phyloP scores from a whole-genome alignment of 2,329 filamentous ascomycete species.

The Aspergillus fischeri region DNA sequence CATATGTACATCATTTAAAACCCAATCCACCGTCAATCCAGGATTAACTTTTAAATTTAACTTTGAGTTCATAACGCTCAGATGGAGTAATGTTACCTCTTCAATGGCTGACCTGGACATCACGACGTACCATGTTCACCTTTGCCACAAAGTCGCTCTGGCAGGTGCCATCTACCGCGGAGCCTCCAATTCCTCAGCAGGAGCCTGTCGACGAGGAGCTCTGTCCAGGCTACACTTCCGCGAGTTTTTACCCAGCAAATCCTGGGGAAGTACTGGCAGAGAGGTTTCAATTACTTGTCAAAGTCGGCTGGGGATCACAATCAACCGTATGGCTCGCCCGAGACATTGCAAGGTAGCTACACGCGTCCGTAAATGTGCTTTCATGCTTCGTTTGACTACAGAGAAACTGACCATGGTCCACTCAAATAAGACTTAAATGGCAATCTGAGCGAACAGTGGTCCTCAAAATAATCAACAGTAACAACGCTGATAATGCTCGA shows the following conservation, averaged over 20 bases:
- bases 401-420: background rate
- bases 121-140: conserved; percentile 12
- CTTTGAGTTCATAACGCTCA: background rate
- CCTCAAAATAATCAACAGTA: conserved; percentile 27
- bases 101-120: conserved; percentile 5
- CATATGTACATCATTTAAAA: no score
- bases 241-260: conserved; percentile 37
- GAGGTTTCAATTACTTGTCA: conserved; percentile 35
- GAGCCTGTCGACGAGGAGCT: conserved; percentile 37
- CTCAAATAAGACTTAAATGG: conserved; percentile 4
- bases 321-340: conserved; percentile 45
- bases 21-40: no score
- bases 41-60: no score
- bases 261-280: conserved; percentile 35
- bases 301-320: conserved; percentile 40
- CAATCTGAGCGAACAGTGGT: conserved; percentile 18
- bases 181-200: conserved; percentile 2
- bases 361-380: background rate
- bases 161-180: conserved; percentile 7
- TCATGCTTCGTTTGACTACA: background rate
- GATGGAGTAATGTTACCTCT: conserved; percentile 6
- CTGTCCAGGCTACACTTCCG: conserved; percentile 30
- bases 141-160: conserved; percentile 13
- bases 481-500: conserved; percentile 7
- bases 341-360: conserved; percentile 23